Percentiles rank a stretch among this genome's conserved stretches.
These are phyloP conservation scores for Lizonia empirigonia DNA, from an alignment of 2,329 filamentous ascomycete species.

Conservation along the genomic window DNA sequence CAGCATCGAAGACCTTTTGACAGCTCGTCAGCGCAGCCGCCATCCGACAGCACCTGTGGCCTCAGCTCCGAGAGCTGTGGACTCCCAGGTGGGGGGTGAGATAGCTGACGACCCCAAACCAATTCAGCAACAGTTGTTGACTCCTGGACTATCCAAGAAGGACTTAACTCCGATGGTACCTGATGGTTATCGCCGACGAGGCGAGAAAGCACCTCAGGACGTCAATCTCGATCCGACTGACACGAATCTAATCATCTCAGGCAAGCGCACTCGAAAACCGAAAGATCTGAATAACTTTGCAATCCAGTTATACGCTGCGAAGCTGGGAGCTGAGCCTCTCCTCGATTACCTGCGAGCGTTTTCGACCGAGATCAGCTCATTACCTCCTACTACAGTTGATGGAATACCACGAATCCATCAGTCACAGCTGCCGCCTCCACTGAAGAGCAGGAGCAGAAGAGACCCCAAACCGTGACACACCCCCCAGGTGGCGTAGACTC, in stretches of 20 bases:
- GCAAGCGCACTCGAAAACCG: not conserved
- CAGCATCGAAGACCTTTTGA: not conserved
- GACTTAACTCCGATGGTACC: not conserved
- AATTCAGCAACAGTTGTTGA: not conserved
- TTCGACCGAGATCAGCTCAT: not conserved
- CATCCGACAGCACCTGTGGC: not conserved
- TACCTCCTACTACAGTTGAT: not conserved
- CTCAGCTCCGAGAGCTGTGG: not conserved
- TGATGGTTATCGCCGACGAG: not conserved
- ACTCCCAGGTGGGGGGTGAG: not conserved
- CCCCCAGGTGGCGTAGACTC: too few relatives aligned
- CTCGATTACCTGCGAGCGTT: not conserved
- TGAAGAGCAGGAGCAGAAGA: not conserved
- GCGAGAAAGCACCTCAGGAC: not conserved
- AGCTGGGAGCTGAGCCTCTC: not conserved
- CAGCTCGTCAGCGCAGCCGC: not conserved
- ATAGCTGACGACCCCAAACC: not conserved
- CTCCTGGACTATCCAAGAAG: not conserved
- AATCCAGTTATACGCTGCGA: not conserved
- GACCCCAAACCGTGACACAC: too few relatives aligned
- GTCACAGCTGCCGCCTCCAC: not conserved
- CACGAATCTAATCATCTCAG: not conserved
- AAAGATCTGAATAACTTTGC: not conserved
- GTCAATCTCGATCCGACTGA: not conserved
- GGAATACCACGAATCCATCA: not conserved